Percentiles rank a stretch among this genome's conserved stretches.
These are phyloP conservation scores for Amborella trichopoda DNA, from an alignment of 164 flowering plant species.

Conservation along the genomic window DNA sequence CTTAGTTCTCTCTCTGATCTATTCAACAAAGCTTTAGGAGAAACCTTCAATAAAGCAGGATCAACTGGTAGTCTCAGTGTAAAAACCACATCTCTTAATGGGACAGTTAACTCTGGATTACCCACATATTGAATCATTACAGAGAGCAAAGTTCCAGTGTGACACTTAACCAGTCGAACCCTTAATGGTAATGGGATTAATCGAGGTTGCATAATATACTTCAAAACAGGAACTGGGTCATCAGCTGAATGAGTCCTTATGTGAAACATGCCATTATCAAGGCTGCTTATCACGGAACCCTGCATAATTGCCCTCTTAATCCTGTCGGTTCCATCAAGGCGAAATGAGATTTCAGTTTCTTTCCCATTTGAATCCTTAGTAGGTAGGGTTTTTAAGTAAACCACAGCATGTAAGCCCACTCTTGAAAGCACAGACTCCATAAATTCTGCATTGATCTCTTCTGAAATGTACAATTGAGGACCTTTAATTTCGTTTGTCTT, in stretches of 20 bases:
- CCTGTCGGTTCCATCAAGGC: conserved; percentile 52
- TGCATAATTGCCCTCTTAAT: conserved; percentile 78
- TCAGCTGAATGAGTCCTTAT: conserved; percentile 55
- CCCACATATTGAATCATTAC: conserved; percentile 91
- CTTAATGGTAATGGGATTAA: conserved; percentile 77
- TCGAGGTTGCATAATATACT: conserved; percentile 79
- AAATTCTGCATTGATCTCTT: conserved; percentile 77
- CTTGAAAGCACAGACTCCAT: conserved; percentile 86
- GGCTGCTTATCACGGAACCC: conserved; percentile 64
- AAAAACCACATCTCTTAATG: conserved; percentile 68
- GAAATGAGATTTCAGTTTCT: conserved; percentile 90
- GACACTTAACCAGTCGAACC: conserved; percentile 71
- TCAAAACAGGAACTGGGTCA: conserved; percentile 64
- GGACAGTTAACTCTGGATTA: conserved; percentile 62
- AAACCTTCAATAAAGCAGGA: conserved; percentile 74
- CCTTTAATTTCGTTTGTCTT: conserved; percentile 73
- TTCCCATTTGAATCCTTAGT: conserved; percentile 53
- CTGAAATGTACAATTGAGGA: conserved; percentile 75
- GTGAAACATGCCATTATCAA: conserved; percentile 85
- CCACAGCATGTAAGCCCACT: conserved; percentile 68
- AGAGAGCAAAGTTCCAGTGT: conserved; percentile 83
- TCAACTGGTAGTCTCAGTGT: conserved; percentile 76
- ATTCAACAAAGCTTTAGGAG: conserved; percentile 84
- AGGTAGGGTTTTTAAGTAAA: conserved; percentile 69
- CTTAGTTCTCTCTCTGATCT: conserved; percentile 77